These are phyloP conservation scores for Eutrema heterophyllum DNA, from an alignment of 345 rosid genomes.

Conservation along the genomic window DNA sequence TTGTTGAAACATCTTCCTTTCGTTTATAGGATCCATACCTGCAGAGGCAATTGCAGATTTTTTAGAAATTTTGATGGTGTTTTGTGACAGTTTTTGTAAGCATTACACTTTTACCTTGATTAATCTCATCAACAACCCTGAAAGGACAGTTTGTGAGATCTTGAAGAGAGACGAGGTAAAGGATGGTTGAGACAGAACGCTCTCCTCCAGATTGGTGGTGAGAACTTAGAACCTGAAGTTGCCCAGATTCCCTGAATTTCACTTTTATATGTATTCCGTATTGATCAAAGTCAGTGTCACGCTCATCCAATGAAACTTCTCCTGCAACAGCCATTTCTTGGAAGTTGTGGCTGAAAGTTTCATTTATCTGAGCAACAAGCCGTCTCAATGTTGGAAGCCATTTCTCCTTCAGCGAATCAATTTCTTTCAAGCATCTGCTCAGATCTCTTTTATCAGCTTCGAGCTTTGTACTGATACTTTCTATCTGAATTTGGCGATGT, in stretches of 20 bases:
- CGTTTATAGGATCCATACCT: constrained; percentile 98
- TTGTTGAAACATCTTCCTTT: constrained; percentile 98
- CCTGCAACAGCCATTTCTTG: constrained; percentile 98
- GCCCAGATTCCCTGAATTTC: constrained; percentile 87
- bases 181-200: constrained; percentile 91
- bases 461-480: constrained; percentile 41
- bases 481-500: constrained; percentile 64
- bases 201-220: constrained; percentile 99
- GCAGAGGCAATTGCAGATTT: constrained; percentile 14
- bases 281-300: constrained; percentile 69
- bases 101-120: constrained; percentile 56
- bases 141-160: constrained; percentile 96
- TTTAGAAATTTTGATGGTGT: not conserved
- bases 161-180: constrained; percentile 95
- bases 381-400: constrained; percentile 91
- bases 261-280: constrained; percentile 88
- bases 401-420: constrained; percentile 61
- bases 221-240: constrained; percentile 88
- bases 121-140: constrained; percentile 95
- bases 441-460: constrained; percentile 64
- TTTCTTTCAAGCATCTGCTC: constrained; percentile 52
- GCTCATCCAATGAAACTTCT: constrained; percentile 89
- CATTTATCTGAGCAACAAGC: constrained; percentile 76
- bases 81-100: not conserved
- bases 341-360: constrained; percentile 84